These are phyloP conservation scores for Ambispora gerdemannii DNA, from an alignment of 192 early-diverging fungal species.

Conservation along the genomic window DNA sequence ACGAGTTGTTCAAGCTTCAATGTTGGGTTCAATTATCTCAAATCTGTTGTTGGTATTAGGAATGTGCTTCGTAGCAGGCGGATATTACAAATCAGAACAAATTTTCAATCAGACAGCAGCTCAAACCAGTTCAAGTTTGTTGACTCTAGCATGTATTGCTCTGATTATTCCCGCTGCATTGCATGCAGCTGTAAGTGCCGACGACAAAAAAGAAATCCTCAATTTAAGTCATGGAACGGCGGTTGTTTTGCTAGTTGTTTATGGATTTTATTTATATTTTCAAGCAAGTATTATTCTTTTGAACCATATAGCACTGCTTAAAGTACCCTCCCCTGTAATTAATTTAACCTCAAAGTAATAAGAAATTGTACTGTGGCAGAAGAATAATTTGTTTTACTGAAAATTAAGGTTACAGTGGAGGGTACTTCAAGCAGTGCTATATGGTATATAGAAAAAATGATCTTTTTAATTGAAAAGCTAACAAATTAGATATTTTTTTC, in stretches of 20 bases:
- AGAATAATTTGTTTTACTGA: too few relatives aligned
- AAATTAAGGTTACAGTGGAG: too few relatives aligned
- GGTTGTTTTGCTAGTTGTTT: slow-evolving; percentile 65
- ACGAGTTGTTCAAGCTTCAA: slow-evolving; percentile 58
- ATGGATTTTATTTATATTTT: slow-evolving; percentile 73
- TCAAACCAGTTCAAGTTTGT: slow-evolving; percentile 63
- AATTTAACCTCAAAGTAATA: too few relatives aligned
- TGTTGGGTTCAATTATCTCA: slow-evolving; percentile 82
- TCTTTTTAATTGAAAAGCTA: not conserved
- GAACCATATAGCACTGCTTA: not conserved
- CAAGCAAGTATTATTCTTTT: slow-evolving; percentile 39
- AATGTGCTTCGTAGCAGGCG: slow-evolving; percentile 82
- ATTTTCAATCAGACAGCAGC: slow-evolving; percentile 68
- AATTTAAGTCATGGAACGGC: slow-evolving; percentile 64
- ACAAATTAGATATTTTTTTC: not conserved
- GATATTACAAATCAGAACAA: slow-evolving; percentile 62
- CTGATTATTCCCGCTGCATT: slow-evolving; percentile 72
- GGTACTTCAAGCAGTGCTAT: not conserved
- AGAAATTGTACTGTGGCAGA: too few relatives aligned
- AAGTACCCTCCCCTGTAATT: too few relatives aligned
- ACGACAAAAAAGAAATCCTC: slow-evolving; percentile 50
- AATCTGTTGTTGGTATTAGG: slow-evolving; percentile 88
- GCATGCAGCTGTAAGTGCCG: slow-evolving; percentile 47
- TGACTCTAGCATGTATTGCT: slow-evolving; percentile 64
- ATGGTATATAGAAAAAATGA: not conserved